A percentile compares a stretch with the other conserved stretches of the same genome.
Evolutionary conservation across 345 rosid genomes (phyloP).

Genomic region (Cardamine resedifolia): DNA sequence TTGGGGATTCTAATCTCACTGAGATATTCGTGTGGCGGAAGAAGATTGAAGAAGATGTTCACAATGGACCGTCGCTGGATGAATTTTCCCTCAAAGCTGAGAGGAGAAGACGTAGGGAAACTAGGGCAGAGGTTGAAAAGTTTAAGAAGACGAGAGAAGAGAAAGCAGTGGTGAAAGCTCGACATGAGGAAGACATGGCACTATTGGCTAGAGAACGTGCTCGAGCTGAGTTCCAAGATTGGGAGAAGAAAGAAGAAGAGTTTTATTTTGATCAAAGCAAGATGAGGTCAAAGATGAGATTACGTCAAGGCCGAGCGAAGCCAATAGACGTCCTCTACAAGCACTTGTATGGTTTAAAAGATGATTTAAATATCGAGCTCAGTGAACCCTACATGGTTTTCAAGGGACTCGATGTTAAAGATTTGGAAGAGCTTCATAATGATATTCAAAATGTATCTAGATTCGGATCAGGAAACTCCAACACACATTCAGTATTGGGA

Average conservation of each 20-base stretch:
- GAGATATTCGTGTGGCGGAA: conserved; percentile 85
- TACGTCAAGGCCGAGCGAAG: conserved; percentile 80
- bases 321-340: conserved; percentile 80
- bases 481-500: conserved; percentile 76
- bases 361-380: conserved; percentile 70
- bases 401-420: conserved; percentile 82
- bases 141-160: conserved; percentile 94
- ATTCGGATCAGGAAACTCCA: conserved; percentile 68
- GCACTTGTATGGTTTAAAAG: conserved; percentile 63
- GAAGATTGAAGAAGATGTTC: conserved; percentile 81
- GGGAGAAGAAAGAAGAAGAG: conserved; percentile 98
- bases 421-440: conserved; percentile 86
- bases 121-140: conserved; percentile 90
- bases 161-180: conserved; percentile 83
- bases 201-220: conserved; percentile 92
- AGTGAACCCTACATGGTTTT: conserved; percentile 87
- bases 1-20: conserved; percentile 84
- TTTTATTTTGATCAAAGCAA: conserved; percentile 95
- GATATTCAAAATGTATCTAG: conserved; percentile 93
- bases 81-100: conserved; percentile 74
- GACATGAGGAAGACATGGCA: conserved; percentile 91
- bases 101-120: conserved; percentile 70
- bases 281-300: conserved; percentile 72
- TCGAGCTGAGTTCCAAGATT: conserved; percentile 90
- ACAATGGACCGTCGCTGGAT: conserved; percentile 61